Base-by-base conservation (phyloP, 805 yeast genomes). In the Saccharomycopsis sp. region DNA sequence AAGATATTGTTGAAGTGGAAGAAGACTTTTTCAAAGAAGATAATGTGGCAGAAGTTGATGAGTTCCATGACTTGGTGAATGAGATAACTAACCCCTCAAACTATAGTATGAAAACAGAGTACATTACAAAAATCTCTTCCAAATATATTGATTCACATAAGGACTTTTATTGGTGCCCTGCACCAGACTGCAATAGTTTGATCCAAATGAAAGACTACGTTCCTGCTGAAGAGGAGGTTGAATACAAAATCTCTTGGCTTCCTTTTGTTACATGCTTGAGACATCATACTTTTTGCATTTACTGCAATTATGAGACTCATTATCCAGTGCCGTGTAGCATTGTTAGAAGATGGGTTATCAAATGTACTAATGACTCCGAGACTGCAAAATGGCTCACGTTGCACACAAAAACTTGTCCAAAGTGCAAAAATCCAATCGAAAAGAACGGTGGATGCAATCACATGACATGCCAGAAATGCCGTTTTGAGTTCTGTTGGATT, bases 371-470 rank as follows among this genome's bases (percentile, higher is more conserved):
- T 55, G 97, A 92, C 55, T 76, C 92, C 0, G 95, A 84, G 52
- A 86, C 95, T 12, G 70, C 79, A 2, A 75, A 80, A 53, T 92
- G 97, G 96, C 77, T 92, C 18, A 68, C 75, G 3, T 76, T 81
- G 3, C 79, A 89, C 57, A 86, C 98, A 1, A 80, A 85, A 51
- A 72, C 73, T 34, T 92, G 98, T 58, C 94, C 96, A 0, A 73
- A 74, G 53, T 92, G 98, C 63, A 63, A 64, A 7, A 64, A 86
- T 1, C 65, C 76, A 21, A 92, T 89, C 48, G 96, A 92, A 56
- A 87, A 89, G 53, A 82, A 82, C 55, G 97, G 96, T 17, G 98
- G 98, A 0, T 92, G 98, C 62, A 89, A 89, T 60, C 98, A 92
- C 61, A 89, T 92, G 95, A 71, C 77, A 1, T 92, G 98, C 58